Evolutionary conservation across 192 early-diverging fungal genomes (phyloP).

Genomic region (Backusella morwellensis): DNA sequence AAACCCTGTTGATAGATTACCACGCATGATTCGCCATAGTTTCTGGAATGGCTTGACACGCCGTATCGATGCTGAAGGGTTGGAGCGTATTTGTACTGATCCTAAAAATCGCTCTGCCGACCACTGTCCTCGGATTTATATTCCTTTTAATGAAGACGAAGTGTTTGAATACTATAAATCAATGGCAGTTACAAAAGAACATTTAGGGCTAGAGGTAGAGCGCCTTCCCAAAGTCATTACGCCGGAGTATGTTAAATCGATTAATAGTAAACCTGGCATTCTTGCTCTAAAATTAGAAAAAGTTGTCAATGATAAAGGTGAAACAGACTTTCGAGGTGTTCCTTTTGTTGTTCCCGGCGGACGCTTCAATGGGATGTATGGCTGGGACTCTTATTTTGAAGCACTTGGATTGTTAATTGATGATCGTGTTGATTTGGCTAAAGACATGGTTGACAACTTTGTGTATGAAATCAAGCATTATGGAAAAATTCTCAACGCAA

Average conservation of each 20-base stretch:
- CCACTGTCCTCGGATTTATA: constrained; percentile 83
- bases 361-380: constrained; percentile 56
- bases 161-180: constrained; percentile 79
- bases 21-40: constrained; percentile 85
- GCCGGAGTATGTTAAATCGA: constrained; percentile 84
- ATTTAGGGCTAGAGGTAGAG: constrained; percentile 77
- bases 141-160: constrained; percentile 81
- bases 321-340: constrained; percentile 52
- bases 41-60: constrained; percentile 97
- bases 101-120: constrained; percentile 84
- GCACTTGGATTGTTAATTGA: constrained; percentile 86
- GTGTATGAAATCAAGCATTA: constrained; percentile 40
- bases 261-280: constrained; percentile 89
- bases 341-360: constrained; percentile 97
- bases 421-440: constrained; percentile 79
- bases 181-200: constrained; percentile 59
- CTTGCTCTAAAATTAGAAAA: constrained; percentile 73
- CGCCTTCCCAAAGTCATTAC: constrained; percentile 83
- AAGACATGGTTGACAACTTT: constrained; percentile 98
- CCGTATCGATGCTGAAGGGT: constrained; percentile 76
- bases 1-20: constrained; percentile 89
- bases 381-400: constrained; percentile 29
- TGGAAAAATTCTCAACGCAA: constrained; percentile 98
- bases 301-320: constrained; percentile 44
- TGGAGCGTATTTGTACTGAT: constrained; percentile 89